Evolutionary conservation across 768 basidiomycete species (phyloP), one percentile per base, ranked within the genome.

Genomic region (Vararia minispora): DNA sequence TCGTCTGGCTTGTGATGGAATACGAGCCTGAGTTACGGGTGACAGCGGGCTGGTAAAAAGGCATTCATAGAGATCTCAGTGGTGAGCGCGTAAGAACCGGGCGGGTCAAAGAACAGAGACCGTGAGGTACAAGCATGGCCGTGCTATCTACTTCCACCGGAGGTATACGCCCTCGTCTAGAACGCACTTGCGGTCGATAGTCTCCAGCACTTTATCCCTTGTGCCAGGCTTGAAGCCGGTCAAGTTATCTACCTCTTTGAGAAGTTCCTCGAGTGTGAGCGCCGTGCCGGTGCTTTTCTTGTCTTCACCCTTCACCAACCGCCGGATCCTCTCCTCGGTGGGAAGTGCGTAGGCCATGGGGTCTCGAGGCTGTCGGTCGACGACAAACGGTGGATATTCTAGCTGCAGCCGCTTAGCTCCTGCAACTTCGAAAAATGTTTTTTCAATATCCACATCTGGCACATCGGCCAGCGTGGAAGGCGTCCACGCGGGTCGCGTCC

Each of bases 151-250:
- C 46, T 67, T 72, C 79, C 79, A 82, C 48, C 65, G 64, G 23
- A 82, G 61, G 29, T 56, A 55, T 35, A 65, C 65, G 46, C 76
- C 75, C 47, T 74, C 69, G 14, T 72, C 63, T 28, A 75, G 55
- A 28, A 69, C 64, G 51, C 85, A 89, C 51, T 65, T 71, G 49
- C 89, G 77, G 40, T 63, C 52, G 10, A 84, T 69, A 33, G 95
- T 75, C 46, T 91, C 89, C 25, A 72, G 46, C 16, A 94, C 65
- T 61, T 91, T 95, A 50, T 79, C 78, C 50, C 59, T 64, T 2
- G 87, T 74, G 20, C 85, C 87, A 47, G 48, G 35, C 59, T 75
- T 75, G 21, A 70, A 64, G 45, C 60, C 52, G 22, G 67, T 65
- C 33, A 69, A 44, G 21, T 64, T 58, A 28, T 67, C 59, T 44